phyloP scores from a whole-genome alignment of 2,329 filamentous ascomycete genomes.

The Magnaporthiopsis poae region DNA sequence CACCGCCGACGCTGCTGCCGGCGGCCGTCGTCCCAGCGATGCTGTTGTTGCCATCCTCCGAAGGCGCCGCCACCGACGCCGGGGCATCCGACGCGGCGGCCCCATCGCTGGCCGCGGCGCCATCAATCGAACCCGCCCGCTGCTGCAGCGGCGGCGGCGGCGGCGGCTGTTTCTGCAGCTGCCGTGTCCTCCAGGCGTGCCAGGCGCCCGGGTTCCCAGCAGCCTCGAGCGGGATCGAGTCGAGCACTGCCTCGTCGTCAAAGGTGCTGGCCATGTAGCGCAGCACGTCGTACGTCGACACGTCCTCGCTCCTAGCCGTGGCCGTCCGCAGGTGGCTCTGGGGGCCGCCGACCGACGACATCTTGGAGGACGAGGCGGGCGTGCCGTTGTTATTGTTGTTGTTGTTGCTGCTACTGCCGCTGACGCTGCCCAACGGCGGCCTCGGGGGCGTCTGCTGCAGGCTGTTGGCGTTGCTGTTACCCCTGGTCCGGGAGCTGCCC shows the following conservation, averaged over 20 bases:
- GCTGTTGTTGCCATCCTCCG: not conserved
- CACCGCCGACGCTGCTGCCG: too few species aligned
- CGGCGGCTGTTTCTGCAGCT: slow-evolving; percentile 31
- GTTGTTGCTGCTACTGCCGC: slow-evolving; percentile 13
- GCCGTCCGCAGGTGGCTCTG: slow-evolving; percentile 31
- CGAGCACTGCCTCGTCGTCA: slow-evolving; percentile 64
- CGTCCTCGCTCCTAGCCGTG: slow-evolving; percentile 26
- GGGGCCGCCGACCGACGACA: slow-evolving; percentile 15
- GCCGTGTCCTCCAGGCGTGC: slow-evolving; percentile 80
- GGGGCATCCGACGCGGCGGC: not conserved
- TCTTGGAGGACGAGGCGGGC: slow-evolving; percentile 16
- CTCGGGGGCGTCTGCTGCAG: slow-evolving; percentile 16
- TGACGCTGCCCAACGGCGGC: slow-evolving; percentile 14
- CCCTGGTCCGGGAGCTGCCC: slow-evolving; percentile 30
- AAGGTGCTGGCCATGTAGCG: slow-evolving; percentile 77
- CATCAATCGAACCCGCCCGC: not conserved
- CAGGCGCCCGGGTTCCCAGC: slow-evolving; percentile 86
- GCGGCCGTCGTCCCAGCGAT: not conserved
- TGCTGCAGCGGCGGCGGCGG: slow-evolving; percentile 3
- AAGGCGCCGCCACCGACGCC: not conserved
- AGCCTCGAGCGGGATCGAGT: slow-evolving; percentile 67
- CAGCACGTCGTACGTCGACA: slow-evolving; percentile 59
- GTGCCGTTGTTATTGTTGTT: slow-evolving; percentile 19
- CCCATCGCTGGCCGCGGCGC: not conserved
- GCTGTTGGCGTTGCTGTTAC: slow-evolving; percentile 9